phyloP scores from a whole-genome alignment of 495 filamentous ascomycete genomes.

The Neurospora terricola region DNA sequence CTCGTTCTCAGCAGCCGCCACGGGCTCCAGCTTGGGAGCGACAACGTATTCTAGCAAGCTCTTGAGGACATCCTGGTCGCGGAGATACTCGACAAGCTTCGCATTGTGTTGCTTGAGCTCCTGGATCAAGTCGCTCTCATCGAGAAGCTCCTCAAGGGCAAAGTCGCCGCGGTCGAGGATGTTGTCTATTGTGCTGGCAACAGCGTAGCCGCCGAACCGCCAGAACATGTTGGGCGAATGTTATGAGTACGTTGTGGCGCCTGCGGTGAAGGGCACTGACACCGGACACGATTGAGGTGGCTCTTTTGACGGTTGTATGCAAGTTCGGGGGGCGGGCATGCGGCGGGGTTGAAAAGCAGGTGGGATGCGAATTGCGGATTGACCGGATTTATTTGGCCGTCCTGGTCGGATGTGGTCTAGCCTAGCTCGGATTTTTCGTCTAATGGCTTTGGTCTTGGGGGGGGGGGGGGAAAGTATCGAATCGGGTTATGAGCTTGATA shows the following conservation, averaged over 20 bases:
- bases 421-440: not conserved
- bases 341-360: not conserved
- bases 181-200: slow-evolving; percentile 88
- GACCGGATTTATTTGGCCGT: not conserved
- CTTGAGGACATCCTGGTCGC: slow-evolving; percentile 78
- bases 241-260: slow-evolving; percentile 30
- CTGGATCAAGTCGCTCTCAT: slow-evolving; percentile 91
- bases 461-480: not conserved
- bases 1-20: slow-evolving; percentile 52
- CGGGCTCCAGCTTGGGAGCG: slow-evolving; percentile 55
- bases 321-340: not conserved
- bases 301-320: not conserved
- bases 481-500: not conserved
- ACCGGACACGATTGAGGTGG: not conserved
- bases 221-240: slow-evolving; percentile 74
- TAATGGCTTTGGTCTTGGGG: not conserved
- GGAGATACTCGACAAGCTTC: slow-evolving; percentile 92
- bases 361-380: not conserved
- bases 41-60: slow-evolving; percentile 85
- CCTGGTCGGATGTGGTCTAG: not conserved
- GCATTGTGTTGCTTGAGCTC: slow-evolving; percentile 97
- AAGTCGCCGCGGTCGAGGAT: slow-evolving; percentile 94
- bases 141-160: slow-evolving; percentile 87
- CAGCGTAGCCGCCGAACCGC: slow-evolving; percentile 97
- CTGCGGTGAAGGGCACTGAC: slow-evolving; percentile 8